Percentiles rank a stretch among this genome's conserved stretches.
Evolutionary conservation across 2,329 filamentous ascomycete species (phyloP).

Genomic region (Neophaeococcomyces aloes): DNA sequence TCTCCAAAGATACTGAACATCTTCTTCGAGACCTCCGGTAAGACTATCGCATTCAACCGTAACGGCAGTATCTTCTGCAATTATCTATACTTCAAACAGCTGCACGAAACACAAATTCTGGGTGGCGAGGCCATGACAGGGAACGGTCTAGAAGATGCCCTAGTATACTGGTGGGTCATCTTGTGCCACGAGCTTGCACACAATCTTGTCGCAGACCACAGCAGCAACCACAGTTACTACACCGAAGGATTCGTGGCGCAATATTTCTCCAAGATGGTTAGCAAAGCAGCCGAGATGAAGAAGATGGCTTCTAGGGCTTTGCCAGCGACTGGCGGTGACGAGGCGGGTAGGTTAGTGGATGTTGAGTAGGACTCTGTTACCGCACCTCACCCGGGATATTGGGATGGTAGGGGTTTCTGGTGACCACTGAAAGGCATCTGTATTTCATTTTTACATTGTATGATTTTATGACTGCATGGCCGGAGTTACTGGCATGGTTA

Average conservation of each 20-base stretch:
- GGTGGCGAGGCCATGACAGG: constrained; percentile 15
- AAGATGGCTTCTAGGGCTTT: neutral
- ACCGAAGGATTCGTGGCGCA: constrained; percentile 35
- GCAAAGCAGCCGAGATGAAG: constrained; percentile 8
- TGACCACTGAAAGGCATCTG: no score
- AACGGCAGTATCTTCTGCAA: constrained; percentile 89
- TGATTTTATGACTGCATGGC: no score
- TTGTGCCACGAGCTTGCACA: constrained; percentile 91
- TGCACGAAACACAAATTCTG: constrained; percentile 52
- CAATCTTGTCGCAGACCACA: constrained; percentile 73
- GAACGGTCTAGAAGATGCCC: constrained; percentile 53
- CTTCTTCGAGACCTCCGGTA: constrained; percentile 69
- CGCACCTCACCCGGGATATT: no score
- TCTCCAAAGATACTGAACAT: constrained; percentile 63
- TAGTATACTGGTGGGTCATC: constrained; percentile 90
- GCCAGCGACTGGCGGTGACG: neutral
- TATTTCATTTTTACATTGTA: no score
- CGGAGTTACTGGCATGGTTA: no score
- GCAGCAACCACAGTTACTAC: constrained; percentile 71
- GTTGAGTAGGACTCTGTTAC: no score
- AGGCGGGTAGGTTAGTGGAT: neutral
- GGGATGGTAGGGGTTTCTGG: no score
- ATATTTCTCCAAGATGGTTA: constrained; percentile 19
- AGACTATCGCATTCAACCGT: constrained; percentile 86
- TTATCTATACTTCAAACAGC: constrained; percentile 69